Percentiles rank a stretch among this genome's conserved stretches.
phyloP scores from a whole-genome alignment of 306 rosid genomes.

The Benincasa hispida region DNA sequence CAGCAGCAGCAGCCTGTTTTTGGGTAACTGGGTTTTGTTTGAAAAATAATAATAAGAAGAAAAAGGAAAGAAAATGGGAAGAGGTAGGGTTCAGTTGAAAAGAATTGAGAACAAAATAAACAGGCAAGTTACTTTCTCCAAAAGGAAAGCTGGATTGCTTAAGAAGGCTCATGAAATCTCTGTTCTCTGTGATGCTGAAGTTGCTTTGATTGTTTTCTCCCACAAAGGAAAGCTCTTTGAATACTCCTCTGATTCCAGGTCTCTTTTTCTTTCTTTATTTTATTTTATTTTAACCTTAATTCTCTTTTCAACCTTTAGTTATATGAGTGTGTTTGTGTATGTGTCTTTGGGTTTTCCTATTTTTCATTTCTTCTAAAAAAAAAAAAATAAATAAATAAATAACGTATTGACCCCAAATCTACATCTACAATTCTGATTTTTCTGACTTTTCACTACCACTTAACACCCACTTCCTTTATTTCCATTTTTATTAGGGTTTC shows the following conservation, averaged over 20 bases:
- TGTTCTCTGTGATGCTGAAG: conserved; percentile 93
- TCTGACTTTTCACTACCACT: not conserved
- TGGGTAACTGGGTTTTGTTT: not conserved
- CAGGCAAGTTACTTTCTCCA: conserved; percentile 78
- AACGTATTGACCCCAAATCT: not conserved
- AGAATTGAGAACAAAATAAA: conserved; percentile 90
- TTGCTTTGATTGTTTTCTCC: conserved; percentile 79
- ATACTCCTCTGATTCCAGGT: conserved; percentile 85
- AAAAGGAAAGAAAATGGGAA: conserved; percentile 33
- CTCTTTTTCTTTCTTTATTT: not conserved
- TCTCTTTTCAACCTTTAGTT: not conserved
- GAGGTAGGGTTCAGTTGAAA: conserved; percentile 86
- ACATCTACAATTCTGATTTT: not conserved
- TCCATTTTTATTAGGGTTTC: not conserved
- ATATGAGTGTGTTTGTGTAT: not conserved
- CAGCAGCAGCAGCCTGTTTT: not conserved
- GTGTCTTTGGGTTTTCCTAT: not conserved
- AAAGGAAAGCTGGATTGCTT: conserved; percentile 66
- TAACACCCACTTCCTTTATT: not conserved
- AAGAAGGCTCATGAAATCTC: conserved; percentile 96
- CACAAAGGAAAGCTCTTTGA: conserved; percentile 82
- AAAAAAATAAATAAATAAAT: not conserved
- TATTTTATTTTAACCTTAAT: not conserved
- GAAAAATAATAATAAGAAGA: not conserved
- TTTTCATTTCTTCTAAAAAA: not conserved